Conservation (phyloP, 139 green algal species). For the Gonium pectorale region DNA sequence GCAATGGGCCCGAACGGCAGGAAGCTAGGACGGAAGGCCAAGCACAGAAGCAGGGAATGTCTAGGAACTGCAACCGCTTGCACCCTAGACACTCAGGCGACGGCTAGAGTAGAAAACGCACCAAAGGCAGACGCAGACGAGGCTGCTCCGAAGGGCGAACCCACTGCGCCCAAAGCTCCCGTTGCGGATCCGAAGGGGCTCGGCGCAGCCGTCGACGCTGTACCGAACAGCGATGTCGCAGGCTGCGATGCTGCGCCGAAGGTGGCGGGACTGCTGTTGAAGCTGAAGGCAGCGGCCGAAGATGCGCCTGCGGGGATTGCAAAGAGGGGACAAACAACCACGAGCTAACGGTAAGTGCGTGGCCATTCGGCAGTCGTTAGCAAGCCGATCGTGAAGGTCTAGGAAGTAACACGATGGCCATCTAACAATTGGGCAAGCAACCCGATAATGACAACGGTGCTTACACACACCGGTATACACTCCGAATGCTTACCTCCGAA, state of each 20-base stretch:
- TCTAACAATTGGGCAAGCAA: not conserved
- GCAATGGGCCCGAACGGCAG: too few relatives aligned
- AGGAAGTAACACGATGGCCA: too few relatives aligned
- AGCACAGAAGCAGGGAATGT: too few relatives aligned
- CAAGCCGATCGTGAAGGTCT: too few relatives aligned
- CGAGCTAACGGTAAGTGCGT: not conserved
- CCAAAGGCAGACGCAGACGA: slow-evolving; percentile 8
- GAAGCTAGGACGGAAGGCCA: too few relatives aligned
- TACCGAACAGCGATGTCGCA: slow-evolving; percentile 48
- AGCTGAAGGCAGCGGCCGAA: slow-evolving; percentile 28
- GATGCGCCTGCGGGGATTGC: slow-evolving; percentile 21
- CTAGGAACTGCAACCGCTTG: not conserved
- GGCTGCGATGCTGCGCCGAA: slow-evolving; percentile 43
- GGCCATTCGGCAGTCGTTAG: too few relatives aligned
- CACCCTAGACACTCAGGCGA: not conserved
- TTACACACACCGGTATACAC: not conserved
- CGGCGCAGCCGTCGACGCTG: not conserved
- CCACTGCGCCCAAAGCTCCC: slow-evolving; percentile 8
- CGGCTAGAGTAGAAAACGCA: not conserved
- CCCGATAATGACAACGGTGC: too few relatives aligned
- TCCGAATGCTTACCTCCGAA: slow-evolving; percentile 9
- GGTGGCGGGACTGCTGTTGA: slow-evolving; percentile 33
- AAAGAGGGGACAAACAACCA: not conserved
- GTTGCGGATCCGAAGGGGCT: slow-evolving; percentile 36
- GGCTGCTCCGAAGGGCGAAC: slow-evolving; percentile 38